Percentiles rank a stretch among this genome's conserved stretches.
phyloP scores from a whole-genome alignment of 768 basidiomycete species.

The Boletellus ananas region DNA sequence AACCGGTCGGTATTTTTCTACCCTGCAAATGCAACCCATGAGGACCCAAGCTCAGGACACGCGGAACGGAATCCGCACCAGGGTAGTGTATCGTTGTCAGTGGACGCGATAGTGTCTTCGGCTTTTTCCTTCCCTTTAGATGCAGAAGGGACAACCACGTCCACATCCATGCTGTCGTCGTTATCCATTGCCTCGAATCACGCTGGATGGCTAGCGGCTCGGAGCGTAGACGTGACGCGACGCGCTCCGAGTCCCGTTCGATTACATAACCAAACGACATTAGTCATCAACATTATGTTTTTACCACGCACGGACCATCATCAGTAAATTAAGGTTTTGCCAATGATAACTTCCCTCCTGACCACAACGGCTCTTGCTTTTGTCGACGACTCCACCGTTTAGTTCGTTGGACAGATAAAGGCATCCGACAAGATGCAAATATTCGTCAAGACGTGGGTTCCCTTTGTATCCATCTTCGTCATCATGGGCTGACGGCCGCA shows the following conservation, averaged over 20 bases:
- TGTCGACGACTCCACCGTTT: constrained; percentile 92
- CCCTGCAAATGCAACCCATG: constrained; percentile 49
- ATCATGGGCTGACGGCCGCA: constrained; percentile 5
- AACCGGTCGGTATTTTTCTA: constrained; percentile 95
- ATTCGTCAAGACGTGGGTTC: constrained; percentile 90
- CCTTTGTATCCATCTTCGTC: not conserved
- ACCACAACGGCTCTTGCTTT: constrained; percentile 58
- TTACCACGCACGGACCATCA: constrained; percentile 44
- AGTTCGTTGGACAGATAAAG: constrained; percentile 85
- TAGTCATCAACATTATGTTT: not conserved
- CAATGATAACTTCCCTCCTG: constrained; percentile 14
- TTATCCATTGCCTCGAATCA: constrained; percentile 19
- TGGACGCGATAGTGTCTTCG: constrained; percentile 36
- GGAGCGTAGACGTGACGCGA: constrained; percentile 20
- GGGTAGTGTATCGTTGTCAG: constrained; percentile 68
- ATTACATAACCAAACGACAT: not conserved
- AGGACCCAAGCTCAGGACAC: not conserved
- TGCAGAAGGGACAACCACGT: constrained; percentile 27
- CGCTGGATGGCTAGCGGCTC: too few species aligned
- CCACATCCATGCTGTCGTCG: constrained; percentile 51
- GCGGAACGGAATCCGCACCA: constrained; percentile 52
- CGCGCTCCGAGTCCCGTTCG: constrained; percentile 5
- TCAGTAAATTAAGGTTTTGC: constrained; percentile 33
- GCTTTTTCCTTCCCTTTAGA: constrained; percentile 74
- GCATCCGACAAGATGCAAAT: constrained; percentile 89